Conservation (phyloP, 306 rosid genomes). For the Lathyrus tuberosus region DNA sequence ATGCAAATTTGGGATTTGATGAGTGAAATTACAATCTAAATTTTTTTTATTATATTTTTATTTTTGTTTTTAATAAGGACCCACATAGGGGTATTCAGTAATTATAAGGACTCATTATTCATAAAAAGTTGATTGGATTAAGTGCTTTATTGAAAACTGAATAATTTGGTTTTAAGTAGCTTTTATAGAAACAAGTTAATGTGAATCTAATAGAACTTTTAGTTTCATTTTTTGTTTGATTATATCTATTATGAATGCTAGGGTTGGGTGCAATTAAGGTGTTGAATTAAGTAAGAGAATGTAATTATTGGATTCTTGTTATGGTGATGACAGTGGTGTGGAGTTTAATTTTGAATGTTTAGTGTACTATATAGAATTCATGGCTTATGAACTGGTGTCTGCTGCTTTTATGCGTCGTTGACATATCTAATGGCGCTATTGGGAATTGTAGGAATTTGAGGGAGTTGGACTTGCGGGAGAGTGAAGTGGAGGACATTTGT, state of each 20-base stretch:
- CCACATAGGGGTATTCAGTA: not conserved
- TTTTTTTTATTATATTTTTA: not conserved
- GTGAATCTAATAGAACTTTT: slow-evolving; percentile 32
- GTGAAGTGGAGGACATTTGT: slow-evolving; percentile 82
- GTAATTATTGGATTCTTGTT: slow-evolving; percentile 6
- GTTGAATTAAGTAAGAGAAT: slow-evolving; percentile 1
- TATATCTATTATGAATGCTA: not conserved
- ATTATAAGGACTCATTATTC: not conserved
- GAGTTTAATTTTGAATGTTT: not conserved
- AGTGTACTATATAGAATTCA: not conserved
- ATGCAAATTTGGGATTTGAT: not conserved
- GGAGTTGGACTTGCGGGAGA: slow-evolving; percentile 87
- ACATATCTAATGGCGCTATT: slow-evolving; percentile 28
- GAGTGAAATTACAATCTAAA: not conserved
- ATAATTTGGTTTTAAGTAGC: not conserved
- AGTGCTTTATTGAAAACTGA: not conserved
- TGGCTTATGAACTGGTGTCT: slow-evolving; percentile 10
- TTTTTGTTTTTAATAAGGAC: not conserved
- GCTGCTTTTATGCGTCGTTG: not conserved
- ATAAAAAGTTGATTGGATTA: not conserved
- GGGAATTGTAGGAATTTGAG: slow-evolving; percentile 72
- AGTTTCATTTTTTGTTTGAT: slow-evolving; percentile 8
- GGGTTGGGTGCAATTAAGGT: not conserved
- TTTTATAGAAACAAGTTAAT: not conserved
- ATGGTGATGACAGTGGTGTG: not conserved